phyloP scores from a whole-genome alignment of 768 basidiomycete genomes.

The Rhizopogon sp. region DNA sequence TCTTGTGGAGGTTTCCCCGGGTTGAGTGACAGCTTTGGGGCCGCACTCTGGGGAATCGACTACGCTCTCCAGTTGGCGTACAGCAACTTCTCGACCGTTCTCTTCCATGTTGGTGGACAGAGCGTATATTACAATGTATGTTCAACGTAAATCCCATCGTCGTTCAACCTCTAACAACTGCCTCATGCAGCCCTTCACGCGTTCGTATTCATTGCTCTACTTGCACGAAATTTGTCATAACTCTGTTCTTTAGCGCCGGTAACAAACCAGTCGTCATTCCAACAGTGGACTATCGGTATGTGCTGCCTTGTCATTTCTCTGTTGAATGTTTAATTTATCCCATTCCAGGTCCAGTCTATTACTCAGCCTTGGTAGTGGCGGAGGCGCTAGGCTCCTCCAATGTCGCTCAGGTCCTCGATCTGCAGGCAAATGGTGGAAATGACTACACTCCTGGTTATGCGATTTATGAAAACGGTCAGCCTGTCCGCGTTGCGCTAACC shows the following conservation, averaged over 20 bases:
- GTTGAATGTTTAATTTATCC: not conserved
- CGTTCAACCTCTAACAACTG: not conserved
- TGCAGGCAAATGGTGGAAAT: constrained; percentile 45
- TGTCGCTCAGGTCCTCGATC: constrained; percentile 62
- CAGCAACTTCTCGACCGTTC: constrained; percentile 38
- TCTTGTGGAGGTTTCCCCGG: constrained; percentile 45
- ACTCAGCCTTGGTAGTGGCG: constrained; percentile 63
- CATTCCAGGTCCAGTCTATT: constrained; percentile 51
- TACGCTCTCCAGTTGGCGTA: constrained; percentile 49
- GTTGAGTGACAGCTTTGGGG: constrained; percentile 55
- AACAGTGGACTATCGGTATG: constrained; percentile 61
- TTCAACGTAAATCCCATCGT: not conserved
- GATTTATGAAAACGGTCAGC: constrained; percentile 66
- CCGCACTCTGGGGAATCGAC: constrained; percentile 49
- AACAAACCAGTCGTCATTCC: constrained; percentile 49
- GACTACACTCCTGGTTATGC: constrained; percentile 55
- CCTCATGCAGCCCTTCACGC: constrained; percentile 32
- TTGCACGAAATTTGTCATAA: not conserved
- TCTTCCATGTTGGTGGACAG: constrained; percentile 57
- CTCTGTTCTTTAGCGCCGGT: constrained; percentile 38
- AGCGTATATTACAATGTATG: constrained; percentile 60
- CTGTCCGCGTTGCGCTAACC: constrained; percentile 61
- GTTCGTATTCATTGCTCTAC: constrained; percentile 8
- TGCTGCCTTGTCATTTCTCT: not conserved
- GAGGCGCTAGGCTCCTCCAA: constrained; percentile 68